Evolutionary conservation across 1,139 yeast genomes (phyloP).

Genomic region (Yamadazyma aaseri): DNA sequence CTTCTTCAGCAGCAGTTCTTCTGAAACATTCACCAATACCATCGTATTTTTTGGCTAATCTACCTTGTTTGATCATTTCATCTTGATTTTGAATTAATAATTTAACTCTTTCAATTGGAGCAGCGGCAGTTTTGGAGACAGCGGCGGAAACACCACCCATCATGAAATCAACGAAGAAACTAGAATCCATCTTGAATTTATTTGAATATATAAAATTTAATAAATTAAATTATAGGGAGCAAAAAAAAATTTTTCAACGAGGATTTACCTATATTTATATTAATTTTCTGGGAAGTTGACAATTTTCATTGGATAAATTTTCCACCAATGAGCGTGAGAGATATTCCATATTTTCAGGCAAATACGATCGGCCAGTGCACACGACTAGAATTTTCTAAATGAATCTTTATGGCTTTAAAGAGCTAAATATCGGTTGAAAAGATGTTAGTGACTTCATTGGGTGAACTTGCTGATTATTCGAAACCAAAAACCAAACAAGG

Average conservation of each 20-base stretch:
- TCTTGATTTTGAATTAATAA: slow-evolving; percentile 54
- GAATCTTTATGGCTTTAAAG: no score
- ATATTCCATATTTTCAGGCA: neutral
- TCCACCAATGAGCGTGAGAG: slow-evolving; percentile 8
- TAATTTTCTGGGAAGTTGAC: slow-evolving; percentile 10
- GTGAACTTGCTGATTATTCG: no score
- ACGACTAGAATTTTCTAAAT: no score
- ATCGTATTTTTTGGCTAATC: slow-evolving; percentile 49
- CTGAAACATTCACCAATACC: slow-evolving; percentile 52
- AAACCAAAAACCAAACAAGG: no score
- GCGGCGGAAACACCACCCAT: slow-evolving; percentile 60
- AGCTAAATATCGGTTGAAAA: no score
- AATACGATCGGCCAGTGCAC: neutral
- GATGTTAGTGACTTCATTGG: no score
- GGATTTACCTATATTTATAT: slow-evolving; percentile 13
- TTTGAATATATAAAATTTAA: slow-evolving; percentile 13
- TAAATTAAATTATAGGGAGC: slow-evolving; percentile 8
- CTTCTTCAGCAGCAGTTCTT: slow-evolving; percentile 55
- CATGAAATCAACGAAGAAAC: slow-evolving; percentile 42
- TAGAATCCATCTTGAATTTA: slow-evolving; percentile 25
- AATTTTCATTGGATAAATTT: slow-evolving; percentile 12
- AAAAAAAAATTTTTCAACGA: slow-evolving; percentile 14
- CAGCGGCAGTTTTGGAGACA: slow-evolving; percentile 55
- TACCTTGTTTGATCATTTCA: slow-evolving; percentile 55
- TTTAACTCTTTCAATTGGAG: slow-evolving; percentile 57